These are phyloP conservation scores for Clohesyomyces aquaticus DNA, from an alignment of 495 filamentous ascomycete species.

Conservation along the genomic window DNA sequence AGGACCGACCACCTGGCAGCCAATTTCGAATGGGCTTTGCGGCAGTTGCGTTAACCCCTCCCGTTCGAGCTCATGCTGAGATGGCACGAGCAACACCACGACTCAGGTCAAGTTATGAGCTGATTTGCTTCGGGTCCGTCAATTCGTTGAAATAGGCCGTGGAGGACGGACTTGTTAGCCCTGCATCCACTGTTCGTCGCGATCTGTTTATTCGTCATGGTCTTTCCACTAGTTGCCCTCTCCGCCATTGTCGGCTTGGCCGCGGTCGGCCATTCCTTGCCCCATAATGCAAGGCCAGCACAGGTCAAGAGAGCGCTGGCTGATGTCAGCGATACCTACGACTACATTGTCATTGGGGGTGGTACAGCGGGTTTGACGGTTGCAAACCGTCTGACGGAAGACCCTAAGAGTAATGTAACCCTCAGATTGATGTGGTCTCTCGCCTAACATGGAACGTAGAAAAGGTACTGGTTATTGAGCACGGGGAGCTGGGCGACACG, in stretches of 20 bases:
- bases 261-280: neutral
- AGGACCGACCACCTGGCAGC: neutral
- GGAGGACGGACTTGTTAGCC: neutral
- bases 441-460: too few species aligned
- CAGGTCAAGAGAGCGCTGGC: neutral
- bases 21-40: neutral
- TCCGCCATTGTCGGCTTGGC: neutral
- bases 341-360: conserved; percentile 19
- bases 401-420: neutral
- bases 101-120: neutral
- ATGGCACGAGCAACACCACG: neutral
- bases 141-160: neutral
- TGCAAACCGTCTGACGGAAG: conserved; percentile 16
- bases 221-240: neutral
- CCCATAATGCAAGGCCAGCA: neutral
- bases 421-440: too few species aligned
- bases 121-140: neutral
- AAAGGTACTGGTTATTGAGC: neutral
- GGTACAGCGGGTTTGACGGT: conserved; percentile 13
- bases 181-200: neutral
- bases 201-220: neutral
- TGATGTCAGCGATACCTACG: conserved; percentile 1
- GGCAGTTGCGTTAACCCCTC: neutral
- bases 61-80: neutral
- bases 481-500: neutral